Evolutionary conservation across 805 yeast genomes (phyloP).

Genomic region (Cyberlindnera bimundalis): DNA sequence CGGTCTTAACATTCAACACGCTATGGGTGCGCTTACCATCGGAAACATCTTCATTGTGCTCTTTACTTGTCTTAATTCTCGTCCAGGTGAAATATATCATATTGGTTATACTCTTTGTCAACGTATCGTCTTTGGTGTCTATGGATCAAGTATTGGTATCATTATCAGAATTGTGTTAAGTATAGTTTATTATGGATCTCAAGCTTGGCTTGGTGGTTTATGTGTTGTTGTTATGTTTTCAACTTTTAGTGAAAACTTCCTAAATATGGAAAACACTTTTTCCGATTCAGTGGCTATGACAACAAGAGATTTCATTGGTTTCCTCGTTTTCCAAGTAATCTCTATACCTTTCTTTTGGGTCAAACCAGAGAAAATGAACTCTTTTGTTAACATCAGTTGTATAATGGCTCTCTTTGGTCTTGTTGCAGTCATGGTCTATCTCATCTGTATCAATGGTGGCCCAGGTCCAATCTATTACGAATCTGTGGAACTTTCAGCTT

Average conservation of each 20-base stretch:
- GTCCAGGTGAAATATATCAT: constrained; percentile 39
- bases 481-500: constrained; percentile 23
- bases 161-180: constrained; percentile 37
- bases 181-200: constrained; percentile 41
- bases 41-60: constrained; percentile 37
- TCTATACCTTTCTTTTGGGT: constrained; percentile 38
- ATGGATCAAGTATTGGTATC: constrained; percentile 39
- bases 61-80: constrained; percentile 35
- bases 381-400: constrained; percentile 35
- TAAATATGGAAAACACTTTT: constrained; percentile 37
- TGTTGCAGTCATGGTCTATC: constrained; percentile 37
- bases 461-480: constrained; percentile 33
- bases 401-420: constrained; percentile 37
- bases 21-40: constrained; percentile 39
- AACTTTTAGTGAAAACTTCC: constrained; percentile 33
- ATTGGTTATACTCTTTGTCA: constrained; percentile 37
- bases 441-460: constrained; percentile 33
- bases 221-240: constrained; percentile 36
- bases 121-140: constrained; percentile 38
- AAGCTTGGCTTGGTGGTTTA: constrained; percentile 42
- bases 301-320: constrained; percentile 40
- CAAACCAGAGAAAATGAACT: constrained; percentile 43
- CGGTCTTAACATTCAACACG: constrained; percentile 37
- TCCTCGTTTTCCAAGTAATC: constrained; percentile 42
- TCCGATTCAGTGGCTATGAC: constrained; percentile 38